Evolutionary conservation across 306 rosid species (phyloP).

Genomic region (Oemleria cerasiformis): DNA sequence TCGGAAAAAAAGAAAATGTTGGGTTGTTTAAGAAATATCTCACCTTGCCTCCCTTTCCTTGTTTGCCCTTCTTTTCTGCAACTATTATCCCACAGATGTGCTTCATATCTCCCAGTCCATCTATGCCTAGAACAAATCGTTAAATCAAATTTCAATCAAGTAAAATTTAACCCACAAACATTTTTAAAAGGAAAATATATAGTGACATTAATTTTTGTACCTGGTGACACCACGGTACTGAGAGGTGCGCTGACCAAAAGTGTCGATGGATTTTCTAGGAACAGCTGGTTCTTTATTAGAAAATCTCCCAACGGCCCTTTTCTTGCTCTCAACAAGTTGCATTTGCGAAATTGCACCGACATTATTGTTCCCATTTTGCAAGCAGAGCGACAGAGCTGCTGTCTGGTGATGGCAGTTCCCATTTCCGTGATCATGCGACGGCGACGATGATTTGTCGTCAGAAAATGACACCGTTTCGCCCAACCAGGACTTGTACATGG

Average conservation of each 20-base stretch:
- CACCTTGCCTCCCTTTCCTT: slow-evolving; percentile 99
- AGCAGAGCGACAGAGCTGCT: slow-evolving; percentile 58
- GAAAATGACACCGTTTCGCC: slow-evolving; percentile 47
- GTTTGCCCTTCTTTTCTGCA: slow-evolving; percentile 99
- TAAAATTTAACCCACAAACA: background rate
- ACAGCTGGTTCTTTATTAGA: slow-evolving; percentile 54
- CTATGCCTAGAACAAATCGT: slow-evolving; percentile 64
- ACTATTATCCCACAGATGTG: slow-evolving; percentile 99
- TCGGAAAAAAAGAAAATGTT: background rate
- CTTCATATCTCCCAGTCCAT: slow-evolving; percentile 99
- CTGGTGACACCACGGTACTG: slow-evolving; percentile 97
- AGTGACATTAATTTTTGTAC: slow-evolving; percentile 26
- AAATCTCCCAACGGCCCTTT: slow-evolving; percentile 55
- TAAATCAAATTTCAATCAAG: no score
- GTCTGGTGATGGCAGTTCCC: slow-evolving; percentile 43
- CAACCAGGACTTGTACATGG: slow-evolving; percentile 71
- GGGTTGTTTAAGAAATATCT: background rate
- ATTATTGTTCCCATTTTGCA: slow-evolving; percentile 28
- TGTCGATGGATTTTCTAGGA: slow-evolving; percentile 87
- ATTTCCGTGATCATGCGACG: slow-evolving; percentile 28
- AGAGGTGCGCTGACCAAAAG: slow-evolving; percentile 97
- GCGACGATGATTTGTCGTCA: slow-evolving; percentile 34
- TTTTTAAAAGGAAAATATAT: background rate
- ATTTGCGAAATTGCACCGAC: slow-evolving; percentile 37
- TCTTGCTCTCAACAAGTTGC: slow-evolving; percentile 51